Conservation (phyloP, 2,329 filamentous ascomycete species). For the Hymenotorrendiella dingleyae region DNA sequence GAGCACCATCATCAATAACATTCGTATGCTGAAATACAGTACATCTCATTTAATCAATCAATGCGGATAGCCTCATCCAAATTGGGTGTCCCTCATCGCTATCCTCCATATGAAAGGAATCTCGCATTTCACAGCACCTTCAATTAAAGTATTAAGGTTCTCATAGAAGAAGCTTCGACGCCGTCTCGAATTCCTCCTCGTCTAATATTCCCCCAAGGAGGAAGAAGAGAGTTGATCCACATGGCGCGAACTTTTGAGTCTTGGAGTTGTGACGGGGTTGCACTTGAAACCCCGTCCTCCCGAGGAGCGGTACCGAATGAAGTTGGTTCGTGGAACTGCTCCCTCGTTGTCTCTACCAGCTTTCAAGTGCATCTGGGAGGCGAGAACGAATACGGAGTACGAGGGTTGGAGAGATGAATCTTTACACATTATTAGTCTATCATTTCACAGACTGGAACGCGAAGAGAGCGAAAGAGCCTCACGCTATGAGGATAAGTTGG, state of each 20-base stretch:
- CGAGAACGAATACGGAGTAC: neutral
- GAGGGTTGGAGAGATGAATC: too few species aligned
- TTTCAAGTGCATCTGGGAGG: neutral
- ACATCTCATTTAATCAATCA: neutral
- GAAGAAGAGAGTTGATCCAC: neutral
- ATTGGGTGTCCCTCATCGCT: neutral
- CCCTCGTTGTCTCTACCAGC: neutral
- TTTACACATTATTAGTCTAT: too few species aligned
- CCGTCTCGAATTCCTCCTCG: conserved; percentile 2
- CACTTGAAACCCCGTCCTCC: neutral
- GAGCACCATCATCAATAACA: neutral
- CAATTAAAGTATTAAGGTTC: conserved; percentile 1
- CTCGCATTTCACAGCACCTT: neutral
- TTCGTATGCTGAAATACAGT: neutral
- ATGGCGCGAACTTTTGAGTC: neutral
- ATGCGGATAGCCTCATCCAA: neutral
- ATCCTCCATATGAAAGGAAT: too few species aligned
- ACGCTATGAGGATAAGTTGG: too few species aligned
- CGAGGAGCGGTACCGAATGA: conserved; percentile 1
- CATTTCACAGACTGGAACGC: too few species aligned
- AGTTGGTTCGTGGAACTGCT: neutral
- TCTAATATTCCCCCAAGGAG: conserved; percentile 9
- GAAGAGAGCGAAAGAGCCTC: too few species aligned
- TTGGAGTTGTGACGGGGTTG: neutral
- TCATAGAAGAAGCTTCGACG: conserved; percentile 4